These are phyloP conservation scores for Boletus rubroflammeus DNA, from an alignment of 768 basidiomycete species.

Conservation along the genomic window DNA sequence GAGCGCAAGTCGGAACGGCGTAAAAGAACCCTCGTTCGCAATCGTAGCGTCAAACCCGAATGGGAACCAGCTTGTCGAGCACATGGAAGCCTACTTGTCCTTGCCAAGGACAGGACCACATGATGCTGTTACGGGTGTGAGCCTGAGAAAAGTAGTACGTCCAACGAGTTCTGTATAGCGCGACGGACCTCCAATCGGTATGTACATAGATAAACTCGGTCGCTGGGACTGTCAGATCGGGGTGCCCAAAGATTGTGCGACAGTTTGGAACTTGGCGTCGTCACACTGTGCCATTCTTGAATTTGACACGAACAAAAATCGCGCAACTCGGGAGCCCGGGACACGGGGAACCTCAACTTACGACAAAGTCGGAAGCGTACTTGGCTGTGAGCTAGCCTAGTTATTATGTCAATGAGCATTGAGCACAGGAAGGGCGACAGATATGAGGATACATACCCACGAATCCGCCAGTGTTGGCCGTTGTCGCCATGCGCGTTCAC, in stretches of 20 bases:
- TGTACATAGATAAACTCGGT: conserved; percentile 61
- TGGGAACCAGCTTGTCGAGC: too few relatives aligned
- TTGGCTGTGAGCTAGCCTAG: conserved; percentile 61
- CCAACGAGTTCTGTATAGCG: too few relatives aligned
- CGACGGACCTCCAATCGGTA: conserved; percentile 67
- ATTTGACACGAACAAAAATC: conserved; percentile 81
- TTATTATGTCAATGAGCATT: not conserved
- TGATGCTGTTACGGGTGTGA: conserved; percentile 26
- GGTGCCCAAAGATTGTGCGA: too few relatives aligned
- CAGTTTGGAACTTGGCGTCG: conserved; percentile 39
- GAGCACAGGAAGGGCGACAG: not conserved
- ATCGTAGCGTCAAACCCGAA: too few relatives aligned
- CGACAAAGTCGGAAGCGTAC: conserved; percentile 64
- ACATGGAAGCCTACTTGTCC: too few relatives aligned
- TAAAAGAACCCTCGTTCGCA: too few relatives aligned
- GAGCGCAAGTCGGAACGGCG: too few relatives aligned
- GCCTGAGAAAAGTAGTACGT: not conserved
- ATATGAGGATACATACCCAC: too few relatives aligned
- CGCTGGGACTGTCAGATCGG: too few relatives aligned
- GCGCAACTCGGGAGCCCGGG: conserved; percentile 69
- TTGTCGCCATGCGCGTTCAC: too few relatives aligned
- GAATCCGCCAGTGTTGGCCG: conserved; percentile 21
- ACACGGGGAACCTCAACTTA: conserved; percentile 77
- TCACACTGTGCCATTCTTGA: conserved; percentile 78
- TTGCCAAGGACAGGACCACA: too few relatives aligned